Conservation (phyloP, 139 green algal species). For the Mychonastes homosphaera region DNA sequence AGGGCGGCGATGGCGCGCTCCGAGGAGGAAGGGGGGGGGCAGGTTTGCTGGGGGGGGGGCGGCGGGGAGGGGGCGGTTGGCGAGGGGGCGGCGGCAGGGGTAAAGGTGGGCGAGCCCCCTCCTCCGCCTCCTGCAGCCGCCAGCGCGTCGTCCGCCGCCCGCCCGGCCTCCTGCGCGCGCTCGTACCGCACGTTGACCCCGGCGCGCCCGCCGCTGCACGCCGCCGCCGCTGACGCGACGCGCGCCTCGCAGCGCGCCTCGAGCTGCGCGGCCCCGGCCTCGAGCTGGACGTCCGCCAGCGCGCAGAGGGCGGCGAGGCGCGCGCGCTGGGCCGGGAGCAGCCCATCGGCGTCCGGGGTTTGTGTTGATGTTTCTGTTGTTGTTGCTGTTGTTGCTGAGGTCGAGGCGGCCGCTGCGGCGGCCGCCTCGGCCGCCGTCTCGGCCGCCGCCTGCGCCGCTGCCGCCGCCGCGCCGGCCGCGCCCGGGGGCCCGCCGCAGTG, state of each 20-base stretch:
- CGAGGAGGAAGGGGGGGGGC: not conserved
- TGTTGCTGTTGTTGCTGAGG: no score
- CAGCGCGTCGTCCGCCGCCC: slow-evolving; percentile 28
- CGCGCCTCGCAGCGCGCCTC: slow-evolving; percentile 16
- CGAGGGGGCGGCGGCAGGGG: no score
- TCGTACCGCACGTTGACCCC: slow-evolving; percentile 24
- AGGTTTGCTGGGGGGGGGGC: not conserved
- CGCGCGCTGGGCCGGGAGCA: slow-evolving; percentile 8
- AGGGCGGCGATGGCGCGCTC: slow-evolving; percentile 25
- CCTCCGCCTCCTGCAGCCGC: slow-evolving; percentile 23
- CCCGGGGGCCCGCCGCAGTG: slow-evolving; percentile 10
- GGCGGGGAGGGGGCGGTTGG: no score
- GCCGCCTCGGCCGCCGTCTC: not conserved
- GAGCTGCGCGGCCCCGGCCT: slow-evolving; percentile 9
- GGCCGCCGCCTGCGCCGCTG: not conserved
- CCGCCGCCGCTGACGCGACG: not conserved
- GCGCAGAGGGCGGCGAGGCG: slow-evolving; percentile 31
- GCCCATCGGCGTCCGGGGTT: not conserved
- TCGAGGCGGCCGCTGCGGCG: not conserved
- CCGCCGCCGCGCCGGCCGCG: slow-evolving; percentile 1
- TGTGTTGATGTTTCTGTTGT: no score
- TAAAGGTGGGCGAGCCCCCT: no score
- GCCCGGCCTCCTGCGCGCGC: slow-evolving; percentile 23
- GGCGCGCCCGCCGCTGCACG: not conserved
- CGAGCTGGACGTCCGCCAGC: slow-evolving; percentile 46